Conservation (phyloP, 305 asterid species). For the Rubia balearica region DNA sequence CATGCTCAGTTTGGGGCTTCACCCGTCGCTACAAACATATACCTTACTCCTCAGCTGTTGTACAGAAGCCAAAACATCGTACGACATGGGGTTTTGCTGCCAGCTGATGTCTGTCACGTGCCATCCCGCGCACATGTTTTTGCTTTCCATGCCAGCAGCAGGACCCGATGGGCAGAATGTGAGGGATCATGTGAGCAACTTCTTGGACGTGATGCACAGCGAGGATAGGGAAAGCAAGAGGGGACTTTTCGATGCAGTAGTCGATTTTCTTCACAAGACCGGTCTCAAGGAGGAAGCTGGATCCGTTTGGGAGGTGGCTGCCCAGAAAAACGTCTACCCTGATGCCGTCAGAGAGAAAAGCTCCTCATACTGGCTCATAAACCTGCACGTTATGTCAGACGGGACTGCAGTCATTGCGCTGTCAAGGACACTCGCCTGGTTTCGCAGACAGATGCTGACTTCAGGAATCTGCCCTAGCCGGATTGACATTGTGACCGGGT, state of each 20-base stretch:
- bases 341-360: slow-evolving; percentile 81
- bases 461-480: slow-evolving; percentile 61
- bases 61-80: slow-evolving; percentile 68
- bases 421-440: slow-evolving; percentile 85
- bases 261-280: slow-evolving; percentile 80
- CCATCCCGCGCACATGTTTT: slow-evolving; percentile 80
- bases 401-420: slow-evolving; percentile 93
- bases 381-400: slow-evolving; percentile 90
- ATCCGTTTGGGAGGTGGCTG: slow-evolving; percentile 92
- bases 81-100: slow-evolving; percentile 62
- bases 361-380: slow-evolving; percentile 77
- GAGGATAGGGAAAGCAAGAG: slow-evolving; percentile 95
- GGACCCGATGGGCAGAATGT: slow-evolving; percentile 88
- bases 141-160: slow-evolving; percentile 74
- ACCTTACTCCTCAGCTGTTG: slow-evolving; percentile 87
- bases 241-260: slow-evolving; percentile 81
- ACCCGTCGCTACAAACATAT: slow-evolving; percentile 80
- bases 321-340: slow-evolving; percentile 74
- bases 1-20: slow-evolving; percentile 69
- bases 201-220: slow-evolving; percentile 83
- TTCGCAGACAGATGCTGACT: slow-evolving; percentile 57
- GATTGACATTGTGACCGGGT: slow-evolving; percentile 84
- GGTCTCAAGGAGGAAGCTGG: slow-evolving; percentile 97
- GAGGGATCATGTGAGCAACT: slow-evolving; percentile 62
- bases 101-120: slow-evolving; percentile 73